Evolutionary conservation across 352 stramenopile species (phyloP), one percentile per base, ranked within the genome.

Genomic region (Globisporangium polare): DNA sequence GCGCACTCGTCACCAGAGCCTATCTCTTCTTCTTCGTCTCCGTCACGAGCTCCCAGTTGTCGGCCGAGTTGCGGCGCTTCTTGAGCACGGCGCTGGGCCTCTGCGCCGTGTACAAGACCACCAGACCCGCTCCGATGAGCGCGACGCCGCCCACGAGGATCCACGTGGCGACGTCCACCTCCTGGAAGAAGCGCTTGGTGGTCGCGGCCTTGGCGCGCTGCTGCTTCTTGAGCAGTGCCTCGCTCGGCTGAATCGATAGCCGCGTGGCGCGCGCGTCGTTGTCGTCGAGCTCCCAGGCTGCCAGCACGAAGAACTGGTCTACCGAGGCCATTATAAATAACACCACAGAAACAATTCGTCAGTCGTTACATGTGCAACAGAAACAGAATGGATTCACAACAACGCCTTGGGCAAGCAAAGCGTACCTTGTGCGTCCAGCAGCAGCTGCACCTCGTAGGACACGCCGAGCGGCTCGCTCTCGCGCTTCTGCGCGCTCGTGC

Each of bases 231-330:
- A 29, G 18, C 22, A 37, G n/a, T 3, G 35, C 37, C 45, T 71
- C 54, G 27, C 49, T 64, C 42, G 75, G 73, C 54, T 78, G 65
- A 60, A 89, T 86, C n/a, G 68, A 70, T 50, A 89, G 68, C 43
- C 62, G 67, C 62, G 72, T 70, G 58, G 63, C 58, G 18, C 74
- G 75, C 41, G 61, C 35, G 26, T 56, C 70, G 51, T 73, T 63
- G 3, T 62, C 58, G 10, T 67, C 73, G 50, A 90, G 58, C 43
- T 87, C 72, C 81, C 81, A 90, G 7, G 79, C 79, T n/a, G 71
- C 71, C 49, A 90, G 60, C 31, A 90, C 63, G 37, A 70, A 86
- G 17, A 86, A 74, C 4, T 75, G 68, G 9, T 81, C 78, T 90
- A 15, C 18, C 35, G 18, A 43, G 26, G 52, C n/a, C 26, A 41